Percentiles rank a stretch among this genome's conserved stretches.
Conservation (phyloP, 2,329 filamentous ascomycete species). For the Colletotrichum sp. region DNA sequence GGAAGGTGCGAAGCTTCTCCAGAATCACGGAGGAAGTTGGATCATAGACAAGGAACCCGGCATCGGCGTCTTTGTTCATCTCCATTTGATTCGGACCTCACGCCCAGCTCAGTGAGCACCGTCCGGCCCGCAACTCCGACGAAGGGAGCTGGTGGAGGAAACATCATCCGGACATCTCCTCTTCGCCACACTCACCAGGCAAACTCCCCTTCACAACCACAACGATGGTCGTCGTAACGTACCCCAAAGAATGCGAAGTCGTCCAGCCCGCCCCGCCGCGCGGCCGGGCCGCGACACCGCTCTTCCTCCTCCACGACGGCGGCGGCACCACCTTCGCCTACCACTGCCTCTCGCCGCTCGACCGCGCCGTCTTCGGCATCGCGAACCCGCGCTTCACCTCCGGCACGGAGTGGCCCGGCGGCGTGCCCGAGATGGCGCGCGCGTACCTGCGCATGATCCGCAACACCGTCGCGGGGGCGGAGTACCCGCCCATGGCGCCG, state of each 20-base stretch:
- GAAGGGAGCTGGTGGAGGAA: not conserved
- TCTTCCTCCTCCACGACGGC: slow-evolving; percentile 65
- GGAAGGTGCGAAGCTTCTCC: not conserved
- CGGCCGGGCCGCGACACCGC: slow-evolving; percentile 39
- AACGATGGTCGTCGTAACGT: not conserved
- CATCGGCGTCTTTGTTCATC: not conserved
- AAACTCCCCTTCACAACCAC: not conserved
- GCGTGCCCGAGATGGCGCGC: slow-evolving; percentile 59
- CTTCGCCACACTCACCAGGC: not conserved
- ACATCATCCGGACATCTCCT: not conserved
- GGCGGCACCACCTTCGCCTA: slow-evolving; percentile 66
- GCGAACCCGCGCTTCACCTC: slow-evolving; percentile 58
- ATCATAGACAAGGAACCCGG: not conserved
- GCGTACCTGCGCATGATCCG: slow-evolving; percentile 54
- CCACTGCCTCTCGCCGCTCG: slow-evolving; percentile 54
- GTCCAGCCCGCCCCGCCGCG: slow-evolving; percentile 12
- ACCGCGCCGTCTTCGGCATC: slow-evolving; percentile 58
- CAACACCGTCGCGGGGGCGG: slow-evolving; percentile 31
- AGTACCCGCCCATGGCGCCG: slow-evolving; percentile 6
- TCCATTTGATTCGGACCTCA: not conserved
- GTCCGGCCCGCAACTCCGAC: not conserved
- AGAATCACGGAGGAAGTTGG: not conserved
- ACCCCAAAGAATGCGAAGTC: slow-evolving; percentile 15
- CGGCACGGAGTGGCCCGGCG: slow-evolving; percentile 53
- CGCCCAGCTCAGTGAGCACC: not conserved